Percentiles rank a stretch among this genome's conserved stretches.
These are phyloP conservation scores for Calocera viscosa DNA, from an alignment of 768 basidiomycete species.

Conservation along the genomic window DNA sequence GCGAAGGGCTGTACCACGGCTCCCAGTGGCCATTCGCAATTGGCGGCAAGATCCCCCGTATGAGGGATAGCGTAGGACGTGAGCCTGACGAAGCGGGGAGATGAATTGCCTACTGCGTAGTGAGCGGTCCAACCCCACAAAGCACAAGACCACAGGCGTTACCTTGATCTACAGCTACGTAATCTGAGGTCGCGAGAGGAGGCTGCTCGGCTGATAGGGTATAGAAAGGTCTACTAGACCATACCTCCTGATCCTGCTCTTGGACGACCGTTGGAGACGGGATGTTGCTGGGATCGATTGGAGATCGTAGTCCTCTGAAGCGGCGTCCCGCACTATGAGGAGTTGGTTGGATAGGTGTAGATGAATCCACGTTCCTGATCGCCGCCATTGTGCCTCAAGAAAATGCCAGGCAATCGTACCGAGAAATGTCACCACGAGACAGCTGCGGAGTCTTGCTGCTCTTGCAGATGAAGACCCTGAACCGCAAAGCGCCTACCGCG, in stretches of 20 bases:
- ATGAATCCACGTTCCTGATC: neutral
- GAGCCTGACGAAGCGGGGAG: slow-evolving; percentile 77
- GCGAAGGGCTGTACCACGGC: slow-evolving; percentile 86
- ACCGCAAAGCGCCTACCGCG: too few relatives aligned
- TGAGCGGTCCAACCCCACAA: neutral
- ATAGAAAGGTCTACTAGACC: slow-evolving; percentile 59
- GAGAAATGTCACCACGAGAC: too few relatives aligned
- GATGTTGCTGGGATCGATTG: slow-evolving; percentile 78
- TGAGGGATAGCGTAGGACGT: slow-evolving; percentile 84
- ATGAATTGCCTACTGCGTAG: slow-evolving; percentile 56
- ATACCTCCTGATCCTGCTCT: slow-evolving; percentile 64
- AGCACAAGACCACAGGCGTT: slow-evolving; percentile 10
- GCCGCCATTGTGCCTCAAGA: neutral
- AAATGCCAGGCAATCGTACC: too few relatives aligned
- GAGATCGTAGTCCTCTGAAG: slow-evolving; percentile 50
- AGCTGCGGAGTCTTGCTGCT: too few relatives aligned
- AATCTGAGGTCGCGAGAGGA: slow-evolving; percentile 81
- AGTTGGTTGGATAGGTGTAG: slow-evolving; percentile 26
- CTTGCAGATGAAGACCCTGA: too few relatives aligned
- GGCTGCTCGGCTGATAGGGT: slow-evolving; percentile 46
- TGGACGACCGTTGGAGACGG: slow-evolving; percentile 79
- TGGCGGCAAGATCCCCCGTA: slow-evolving; percentile 60
- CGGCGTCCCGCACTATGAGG: slow-evolving; percentile 32
- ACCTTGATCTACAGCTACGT: slow-evolving; percentile 85
- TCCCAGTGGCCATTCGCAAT: slow-evolving; percentile 74